Evolutionary conservation across 257 asterid species (phyloP).

Genomic region (Scutellaria baicalensis): DNA sequence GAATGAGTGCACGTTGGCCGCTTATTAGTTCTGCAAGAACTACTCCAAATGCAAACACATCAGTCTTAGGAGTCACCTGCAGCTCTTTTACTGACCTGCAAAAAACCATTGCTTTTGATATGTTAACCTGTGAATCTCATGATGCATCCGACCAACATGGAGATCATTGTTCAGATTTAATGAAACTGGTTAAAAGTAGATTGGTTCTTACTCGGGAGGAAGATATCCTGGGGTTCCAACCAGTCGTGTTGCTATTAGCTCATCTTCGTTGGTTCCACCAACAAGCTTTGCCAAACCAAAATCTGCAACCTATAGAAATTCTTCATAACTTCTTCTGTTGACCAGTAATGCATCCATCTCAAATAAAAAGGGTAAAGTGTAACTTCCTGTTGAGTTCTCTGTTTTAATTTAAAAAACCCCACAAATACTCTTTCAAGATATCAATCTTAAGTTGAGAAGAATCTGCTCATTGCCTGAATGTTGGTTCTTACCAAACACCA

Average conservation of each 20-base stretch:
- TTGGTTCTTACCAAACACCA: neutral
- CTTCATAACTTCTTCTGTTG: neutral
- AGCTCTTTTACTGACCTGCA: slow-evolving; percentile 76
- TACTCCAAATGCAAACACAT: slow-evolving; percentile 84
- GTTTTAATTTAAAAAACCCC: too few relatives aligned
- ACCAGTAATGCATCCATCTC: too few relatives aligned
- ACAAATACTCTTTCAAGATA: neutral
- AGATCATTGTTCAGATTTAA: neutral
- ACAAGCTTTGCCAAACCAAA: slow-evolving; percentile 87
- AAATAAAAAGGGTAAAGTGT: too few relatives aligned
- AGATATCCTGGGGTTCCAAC: slow-evolving; percentile 95
- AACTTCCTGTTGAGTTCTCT: too few relatives aligned
- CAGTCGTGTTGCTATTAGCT: slow-evolving; percentile 57
- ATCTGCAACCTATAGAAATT: slow-evolving; percentile 60
- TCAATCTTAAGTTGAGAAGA: neutral
- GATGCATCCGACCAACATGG: neutral
- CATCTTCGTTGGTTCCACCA: slow-evolving; percentile 60
- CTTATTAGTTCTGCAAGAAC: slow-evolving; percentile 81
- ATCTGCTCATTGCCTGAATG: neutral
- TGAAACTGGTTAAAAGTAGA: neutral
- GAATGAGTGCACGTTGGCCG: slow-evolving; percentile 74
- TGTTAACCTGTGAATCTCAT: neutral
- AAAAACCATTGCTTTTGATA: neutral
- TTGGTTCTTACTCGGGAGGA: slow-evolving; percentile 72
- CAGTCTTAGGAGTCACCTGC: slow-evolving; percentile 80